Evolutionary conservation across 352 stramenopile genomes (phyloP), one percentile per base, ranked within the genome.

Genomic region (Phytopythium oedochilum): DNA sequence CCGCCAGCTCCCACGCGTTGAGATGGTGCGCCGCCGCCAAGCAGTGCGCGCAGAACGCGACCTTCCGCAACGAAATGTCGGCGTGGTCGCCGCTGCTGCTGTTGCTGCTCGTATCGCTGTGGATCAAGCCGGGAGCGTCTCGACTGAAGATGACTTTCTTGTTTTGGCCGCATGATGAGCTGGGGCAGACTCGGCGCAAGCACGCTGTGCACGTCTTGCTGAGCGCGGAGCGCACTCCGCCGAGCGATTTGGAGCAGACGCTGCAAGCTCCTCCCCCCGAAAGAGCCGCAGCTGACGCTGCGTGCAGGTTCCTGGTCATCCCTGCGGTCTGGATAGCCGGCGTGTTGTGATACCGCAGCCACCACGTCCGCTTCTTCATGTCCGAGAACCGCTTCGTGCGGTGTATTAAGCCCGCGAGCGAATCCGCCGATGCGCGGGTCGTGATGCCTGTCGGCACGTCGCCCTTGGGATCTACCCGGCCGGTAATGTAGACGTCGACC

Each of bases 281-380:
- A 63, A 65, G 34, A 61, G 63, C 47, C 32, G 44, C 42, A 14
- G 48, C 31, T 2, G 12, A 36, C 32, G 10, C 48, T 2, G 25
- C 23, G 35, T 23, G 14, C 20, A 38, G 1, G 29, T 31, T 25
- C 3, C 32, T 11, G 6, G 22, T 17, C 12, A 12, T 59, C 3
- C 40, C 40, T 4, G 4, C 4, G 2, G 40, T 31, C 6, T 20
- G 40, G 10, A 47, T 22, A 3, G 17, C 32, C 5, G 32, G 22
- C 4, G 64, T 35, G 10, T 25, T 17, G 8, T 61, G 62, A 38
- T 78, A 61, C 3, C 66, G 55, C 9, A 75, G 36, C 38, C 83
- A 40, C 63, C 70, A 73, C 51, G 67, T 57, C 42, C 79, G 57
- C 53, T 85, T 85, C 61, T 85, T 85, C 57, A 75, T 83, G n/a